Percentiles rank a stretch among this genome's conserved stretches.
phyloP scores from a whole-genome alignment of 2,329 filamentous ascomycete species.

The Magnaporthiopsis poae region DNA sequence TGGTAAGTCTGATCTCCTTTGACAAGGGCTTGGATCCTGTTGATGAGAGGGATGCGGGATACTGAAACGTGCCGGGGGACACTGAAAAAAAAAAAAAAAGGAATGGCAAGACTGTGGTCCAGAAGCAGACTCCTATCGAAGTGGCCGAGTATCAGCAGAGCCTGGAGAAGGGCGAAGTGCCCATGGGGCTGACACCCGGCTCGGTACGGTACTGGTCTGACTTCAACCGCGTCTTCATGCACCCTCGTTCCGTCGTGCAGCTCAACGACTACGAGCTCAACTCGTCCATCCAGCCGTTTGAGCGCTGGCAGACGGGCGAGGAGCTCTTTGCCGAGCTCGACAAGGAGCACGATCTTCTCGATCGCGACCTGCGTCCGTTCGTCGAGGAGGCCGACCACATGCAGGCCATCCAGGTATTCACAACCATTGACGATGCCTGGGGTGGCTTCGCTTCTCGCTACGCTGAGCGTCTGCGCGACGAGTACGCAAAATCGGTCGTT shows the following conservation, averaged over 20 bases:
- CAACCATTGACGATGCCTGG: conserved; percentile 68
- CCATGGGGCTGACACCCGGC: conserved; percentile 50
- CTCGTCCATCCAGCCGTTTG: conserved; percentile 71
- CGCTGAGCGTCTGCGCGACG: conserved; percentile 70
- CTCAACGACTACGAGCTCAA: conserved; percentile 79
- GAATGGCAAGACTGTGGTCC: conserved; percentile 58
- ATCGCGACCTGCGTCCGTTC: conserved; percentile 81
- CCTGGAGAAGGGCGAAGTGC: conserved; percentile 61
- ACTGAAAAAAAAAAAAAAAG: neutral
- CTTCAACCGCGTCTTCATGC: conserved; percentile 84
- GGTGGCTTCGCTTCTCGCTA: conserved; percentile 66
- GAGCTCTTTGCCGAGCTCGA: conserved; percentile 66
- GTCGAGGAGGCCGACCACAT: conserved; percentile 87
- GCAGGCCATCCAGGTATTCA: conserved; percentile 73
- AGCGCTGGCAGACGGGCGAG: conserved; percentile 62
- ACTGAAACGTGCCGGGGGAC: conserved; percentile 27
- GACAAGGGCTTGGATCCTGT: neutral
- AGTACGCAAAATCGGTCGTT: conserved; percentile 77
- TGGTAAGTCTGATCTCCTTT: conserved; percentile 24
- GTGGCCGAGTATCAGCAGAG: conserved; percentile 68
- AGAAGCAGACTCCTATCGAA: conserved; percentile 57
- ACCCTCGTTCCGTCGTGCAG: conserved; percentile 78
- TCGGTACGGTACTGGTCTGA: conserved; percentile 94
- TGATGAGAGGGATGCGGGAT: neutral
- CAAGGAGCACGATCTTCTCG: conserved; percentile 74